Evolutionary conservation across 805 yeast genomes (phyloP), one percentile per base, ranked within the genome.

Genomic region (Trichomonascus vanleenenianus): DNA sequence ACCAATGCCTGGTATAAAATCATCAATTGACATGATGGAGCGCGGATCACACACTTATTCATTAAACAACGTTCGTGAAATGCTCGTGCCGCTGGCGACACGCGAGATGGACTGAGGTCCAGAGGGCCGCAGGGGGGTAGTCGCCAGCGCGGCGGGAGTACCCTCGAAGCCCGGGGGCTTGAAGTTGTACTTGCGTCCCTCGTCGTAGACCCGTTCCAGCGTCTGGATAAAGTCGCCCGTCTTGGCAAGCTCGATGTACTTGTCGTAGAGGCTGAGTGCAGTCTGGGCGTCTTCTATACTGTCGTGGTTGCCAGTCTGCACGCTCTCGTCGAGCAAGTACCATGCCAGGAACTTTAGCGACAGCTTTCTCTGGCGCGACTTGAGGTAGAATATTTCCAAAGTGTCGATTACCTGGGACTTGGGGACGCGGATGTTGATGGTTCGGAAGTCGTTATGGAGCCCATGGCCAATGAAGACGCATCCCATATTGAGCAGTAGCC

Each of bases 391-490:
- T 35, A 85, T 73, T 39, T 80, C 81, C 1, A 86, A 81, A 0
- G 99, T 93, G 62, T 93, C 99, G 46, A 95, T 72, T 25, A 93
- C 89, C 63, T 94, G 98, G 1, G 63, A 63, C 20, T 72, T 70
- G 0, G 97, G 97, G 2, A 94, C 94, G 59, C 84, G 85, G 40
- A 93, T 78, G 57, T 93, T 93, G 54, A 94, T 93, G 30, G 93
- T 85, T 56, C 97, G 73, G 71, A 93, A 93, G 66, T 93, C 99
- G 54, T 87, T 88, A 35, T 75, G 73, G 48, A 93, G 70, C 1
- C 97, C 96, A 66, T 93, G 99, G 0, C 99, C 99, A 30, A 93
- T 88, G 68, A 93, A 91, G 0, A 84, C 76, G 59, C 95, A 87
- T 0, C 97, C 97, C 46, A 88, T 58, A 58, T 91, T 93, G 49